phyloP scores from a whole-genome alignment of 2,329 filamentous ascomycete species.

The Parastagonospora avenae region DNA sequence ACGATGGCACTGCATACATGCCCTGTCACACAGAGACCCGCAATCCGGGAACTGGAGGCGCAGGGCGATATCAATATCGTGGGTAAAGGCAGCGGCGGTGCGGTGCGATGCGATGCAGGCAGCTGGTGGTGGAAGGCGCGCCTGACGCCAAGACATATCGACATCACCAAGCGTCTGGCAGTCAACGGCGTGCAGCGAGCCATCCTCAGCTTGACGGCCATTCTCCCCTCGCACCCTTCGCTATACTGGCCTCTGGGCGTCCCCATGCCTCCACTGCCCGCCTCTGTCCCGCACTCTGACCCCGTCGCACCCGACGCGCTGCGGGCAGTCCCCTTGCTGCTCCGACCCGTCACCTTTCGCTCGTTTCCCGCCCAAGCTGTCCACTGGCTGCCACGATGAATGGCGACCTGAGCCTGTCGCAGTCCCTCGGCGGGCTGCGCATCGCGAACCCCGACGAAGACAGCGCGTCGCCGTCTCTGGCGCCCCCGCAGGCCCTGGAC shows the following conservation, averaged over 20 bases:
- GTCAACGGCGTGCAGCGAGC: slow-evolving; percentile 7
- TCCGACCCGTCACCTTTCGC: slow-evolving; percentile 24
- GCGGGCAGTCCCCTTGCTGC: slow-evolving; percentile 24
- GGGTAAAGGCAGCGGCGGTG: neutral
- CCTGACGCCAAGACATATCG: slow-evolving; percentile 16
- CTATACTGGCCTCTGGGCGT: slow-evolving; percentile 37
- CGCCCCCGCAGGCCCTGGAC: slow-evolving; percentile 10
- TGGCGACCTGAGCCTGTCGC: slow-evolving; percentile 88
- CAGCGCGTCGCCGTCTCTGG: slow-evolving; percentile 40
- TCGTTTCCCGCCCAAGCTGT: slow-evolving; percentile 28
- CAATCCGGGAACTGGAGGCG: neutral
- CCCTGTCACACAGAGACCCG: slow-evolving; percentile 11
- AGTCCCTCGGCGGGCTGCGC: slow-evolving; percentile 89
- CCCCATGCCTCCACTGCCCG: slow-evolving; percentile 31
- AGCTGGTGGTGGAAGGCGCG: neutral
- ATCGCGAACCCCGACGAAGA: slow-evolving; percentile 95
- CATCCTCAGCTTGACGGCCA: slow-evolving; percentile 26
- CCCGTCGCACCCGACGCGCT: slow-evolving; percentile 21
- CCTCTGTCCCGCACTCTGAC: slow-evolving; percentile 17
- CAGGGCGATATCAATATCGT: neutral
- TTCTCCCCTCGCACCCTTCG: slow-evolving; percentile 8
- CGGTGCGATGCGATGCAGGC: neutral
- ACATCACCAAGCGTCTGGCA: slow-evolving; percentile 26
- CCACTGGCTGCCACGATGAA: slow-evolving; percentile 66
- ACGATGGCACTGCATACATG: slow-evolving; percentile 14